These are phyloP conservation scores for Hygrophila difformis DNA, from an alignment of 257 asterid genomes.

Conservation along the genomic window DNA sequence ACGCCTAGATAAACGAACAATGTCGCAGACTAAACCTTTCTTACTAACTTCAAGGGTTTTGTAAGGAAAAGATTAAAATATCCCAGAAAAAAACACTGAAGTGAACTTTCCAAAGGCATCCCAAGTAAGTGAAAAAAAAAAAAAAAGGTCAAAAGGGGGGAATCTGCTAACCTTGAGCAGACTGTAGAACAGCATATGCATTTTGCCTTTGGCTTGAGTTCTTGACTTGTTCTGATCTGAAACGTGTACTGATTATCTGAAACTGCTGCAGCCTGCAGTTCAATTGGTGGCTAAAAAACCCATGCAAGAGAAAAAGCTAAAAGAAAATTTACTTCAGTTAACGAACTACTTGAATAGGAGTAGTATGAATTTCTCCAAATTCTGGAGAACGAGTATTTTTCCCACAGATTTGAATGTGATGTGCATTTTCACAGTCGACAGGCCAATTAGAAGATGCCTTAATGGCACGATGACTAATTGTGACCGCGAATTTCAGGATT, in stretches of 20 bases:
- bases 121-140: too few relatives aligned
- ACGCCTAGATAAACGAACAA: conserved; percentile 12
- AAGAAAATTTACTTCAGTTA: too few relatives aligned
- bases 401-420: too few relatives aligned
- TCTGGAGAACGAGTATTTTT: too few relatives aligned
- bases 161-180: conserved; percentile 11
- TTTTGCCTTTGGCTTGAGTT: neutral
- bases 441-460: too few relatives aligned
- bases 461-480: too few relatives aligned
- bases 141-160: conserved; percentile 11
- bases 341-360: too few relatives aligned
- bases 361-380: too few relatives aligned
- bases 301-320: neutral
- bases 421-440: too few relatives aligned
- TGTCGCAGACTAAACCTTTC: conserved; percentile 14
- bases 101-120: conserved; percentile 23
- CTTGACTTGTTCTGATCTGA: too few relatives aligned
- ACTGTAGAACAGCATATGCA: conserved; percentile 1
- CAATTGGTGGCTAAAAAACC: neutral
- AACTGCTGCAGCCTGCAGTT: neutral
- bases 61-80: neutral
- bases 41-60: conserved; percentile 19
- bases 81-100: conserved; percentile 11
- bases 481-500: too few relatives aligned
- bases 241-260: neutral